These are phyloP conservation scores for Trichoderma brevicompactum DNA, from an alignment of 2,329 filamentous ascomycete species.

Conservation along the genomic window DNA sequence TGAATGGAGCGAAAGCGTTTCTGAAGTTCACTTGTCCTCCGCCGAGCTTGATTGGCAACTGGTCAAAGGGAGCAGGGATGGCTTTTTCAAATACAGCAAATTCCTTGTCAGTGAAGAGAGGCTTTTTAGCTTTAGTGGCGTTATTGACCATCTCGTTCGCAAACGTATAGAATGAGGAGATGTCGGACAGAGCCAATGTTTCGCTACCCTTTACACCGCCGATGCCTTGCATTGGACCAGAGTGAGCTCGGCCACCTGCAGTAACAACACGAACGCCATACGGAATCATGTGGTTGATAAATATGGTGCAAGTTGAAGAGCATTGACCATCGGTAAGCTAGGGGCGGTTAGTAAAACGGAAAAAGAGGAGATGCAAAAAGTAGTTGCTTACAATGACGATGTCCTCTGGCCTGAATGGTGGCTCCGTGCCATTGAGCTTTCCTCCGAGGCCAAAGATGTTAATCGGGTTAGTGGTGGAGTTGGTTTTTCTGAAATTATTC, in stretches of 20 bases:
- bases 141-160: slow-evolving; percentile 1
- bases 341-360: neutral
- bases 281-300: slow-evolving; percentile 56
- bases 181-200: slow-evolving; percentile 37
- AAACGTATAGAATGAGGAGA: slow-evolving; percentile 26
- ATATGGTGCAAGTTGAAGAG: slow-evolving; percentile 63
- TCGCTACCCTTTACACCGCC: slow-evolving; percentile 62
- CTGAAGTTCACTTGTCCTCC: slow-evolving; percentile 21
- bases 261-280: slow-evolving; percentile 60
- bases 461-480: slow-evolving; percentile 14
- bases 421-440: slow-evolving; percentile 18
- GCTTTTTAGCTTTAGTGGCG: neutral
- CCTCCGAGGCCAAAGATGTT: slow-evolving; percentile 22
- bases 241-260: slow-evolving; percentile 59
- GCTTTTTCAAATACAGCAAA: neutral
- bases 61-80: neutral
- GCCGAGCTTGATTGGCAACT: neutral
- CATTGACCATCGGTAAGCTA: slow-evolving; percentile 57
- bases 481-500: slow-evolving; percentile 27
- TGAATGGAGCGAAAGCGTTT: slow-evolving; percentile 40
- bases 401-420: slow-evolving; percentile 44
- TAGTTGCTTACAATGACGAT: slow-evolving; percentile 48
- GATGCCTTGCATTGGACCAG: slow-evolving; percentile 58
- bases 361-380: neutral
- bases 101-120: slow-evolving; percentile 13